A percentile compares a stretch with the other conserved stretches of the same genome.
Evolutionary conservation across 305 asterid genomes (phyloP).

Genomic region (Fraxinus albicans): DNA sequence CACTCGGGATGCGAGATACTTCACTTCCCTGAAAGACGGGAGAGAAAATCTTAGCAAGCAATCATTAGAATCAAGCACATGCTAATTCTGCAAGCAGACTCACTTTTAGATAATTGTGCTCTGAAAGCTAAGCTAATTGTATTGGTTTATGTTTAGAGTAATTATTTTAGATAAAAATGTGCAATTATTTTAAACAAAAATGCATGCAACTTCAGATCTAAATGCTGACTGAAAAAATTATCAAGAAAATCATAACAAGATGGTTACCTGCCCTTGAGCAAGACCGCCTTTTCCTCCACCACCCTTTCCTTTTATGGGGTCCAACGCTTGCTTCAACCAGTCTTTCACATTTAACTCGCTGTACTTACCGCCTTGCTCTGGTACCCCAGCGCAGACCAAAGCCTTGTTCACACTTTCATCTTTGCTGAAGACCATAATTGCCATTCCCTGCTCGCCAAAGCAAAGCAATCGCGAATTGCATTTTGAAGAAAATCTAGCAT

Average conservation of each 20-base stretch:
- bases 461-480: constrained; percentile 11
- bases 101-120: not conserved
- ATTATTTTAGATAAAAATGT: not conserved
- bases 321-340: constrained; percentile 79
- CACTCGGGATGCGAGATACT: constrained; percentile 49
- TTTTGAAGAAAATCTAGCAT: not conserved
- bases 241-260: not conserved
- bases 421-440: constrained; percentile 74
- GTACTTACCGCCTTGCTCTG: constrained; percentile 62
- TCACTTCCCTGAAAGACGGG: constrained; percentile 58
- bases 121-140: not conserved
- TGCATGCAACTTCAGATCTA: not conserved
- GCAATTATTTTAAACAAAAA: not conserved
- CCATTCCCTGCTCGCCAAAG: constrained; percentile 61
- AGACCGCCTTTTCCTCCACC: constrained; percentile 97
- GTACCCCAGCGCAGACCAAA: constrained; percentile 94
- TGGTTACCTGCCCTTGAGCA: constrained; percentile 90
- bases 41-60: not conserved
- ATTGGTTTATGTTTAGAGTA: not conserved
- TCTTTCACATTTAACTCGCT: constrained; percentile 64
- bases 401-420: constrained; percentile 78
- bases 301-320: constrained; percentile 76
- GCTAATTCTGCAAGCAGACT: not conserved
- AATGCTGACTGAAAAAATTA: not conserved
- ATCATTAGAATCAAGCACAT: not conserved